Base-by-base conservation (phyloP, 2,329 filamentous ascomycete genomes). In the Mollisia scopiformis region DNA sequence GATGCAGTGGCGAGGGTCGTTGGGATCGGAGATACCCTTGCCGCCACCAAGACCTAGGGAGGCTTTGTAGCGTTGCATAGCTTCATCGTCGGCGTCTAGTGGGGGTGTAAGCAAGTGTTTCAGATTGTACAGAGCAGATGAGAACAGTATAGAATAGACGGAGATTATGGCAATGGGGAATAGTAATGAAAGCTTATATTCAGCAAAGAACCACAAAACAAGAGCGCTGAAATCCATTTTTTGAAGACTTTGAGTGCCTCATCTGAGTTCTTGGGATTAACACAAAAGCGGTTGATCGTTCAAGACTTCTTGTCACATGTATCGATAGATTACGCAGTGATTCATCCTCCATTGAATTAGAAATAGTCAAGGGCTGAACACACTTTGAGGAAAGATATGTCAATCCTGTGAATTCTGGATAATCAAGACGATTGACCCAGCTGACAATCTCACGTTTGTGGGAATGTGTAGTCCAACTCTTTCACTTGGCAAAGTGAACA, bases 1-100 rank as follows among this genome's bases (percentile, higher is more conserved):
- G 79, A 97, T 93, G 80, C 93, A 96, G 75, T 91, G 92, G 70
- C 94, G 91, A 52, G 90, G 87, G 74, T 98, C 94, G 74, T 83
- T 91, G 71, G 90, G 86, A 75, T 93, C 87, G 59, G 87, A 90
- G 62, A 92, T 84, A 70, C 89, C 84, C 52, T 83, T 86, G 73
- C 90, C 80, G 59, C 82, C 88, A 66, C 88, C 87, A 62, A 98
- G 88, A 69, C 95, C 95, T 63, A 99, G 89, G 13, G 94, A 98
- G 74, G 94, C 87, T 83, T 99, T 99, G 90, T 96, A 99, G 73
- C 94, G 90, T 80, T 96, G 91, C 72, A 99, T 89, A 64, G 94
- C 95, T 78, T 98, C 94, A 76, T 99, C 95, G 72, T 91, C 81
- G 57, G 68, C 68, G 64, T 74, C 72, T 72, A 53, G 41, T 58